Evolutionary conservation across 192 early-diverging fungal species (phyloP), one percentile per base, ranked within the genome.

Genomic region (Linnemannia elongata): DNA sequence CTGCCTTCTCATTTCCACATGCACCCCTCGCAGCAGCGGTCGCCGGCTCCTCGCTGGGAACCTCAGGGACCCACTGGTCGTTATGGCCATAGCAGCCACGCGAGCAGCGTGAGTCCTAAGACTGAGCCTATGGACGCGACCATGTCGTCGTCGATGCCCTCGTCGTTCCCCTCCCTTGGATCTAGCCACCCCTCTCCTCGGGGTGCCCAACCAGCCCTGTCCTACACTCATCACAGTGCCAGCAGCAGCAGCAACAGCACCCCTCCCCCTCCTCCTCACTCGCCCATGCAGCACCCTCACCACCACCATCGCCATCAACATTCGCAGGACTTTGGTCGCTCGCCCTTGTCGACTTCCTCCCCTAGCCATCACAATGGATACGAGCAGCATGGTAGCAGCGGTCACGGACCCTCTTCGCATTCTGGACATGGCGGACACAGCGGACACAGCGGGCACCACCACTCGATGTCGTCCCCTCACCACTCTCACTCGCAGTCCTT

Each of bases 1-100:
- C 63, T 87, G 60, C 85, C 85, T n/a, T 87, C 85, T 35, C 85
- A 87, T 39, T 81, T 81, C 49, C 76, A 87, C 60, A 72, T 49
- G 38, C 79, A 80, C 12, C 70, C 75, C 8, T 74, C 80, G 38
- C 72, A 66, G 27, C 55, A 60, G 55, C 60, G 60, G 60, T 66
- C 60, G 60, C 33, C 60, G 13, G 60, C 80, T 30, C 24, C 71
- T 45, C 85, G 85, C 27, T 87, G 85, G 85, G 80, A 87, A 39
- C 71, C 84, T 10, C 79, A 87, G 44, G 39, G 57, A 24, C 52
- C 52, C 10, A 78, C 70, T 52, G 73, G 76, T 72, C 77, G 39
- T 0, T 66, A 66, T 66, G 35, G 66, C 39, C 63, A 77, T 24
- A 36, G 13, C 20, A 69, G 69, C 49, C 45, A 35, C n/a, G 54